Conservation (phyloP, 1,139 yeast species). For the Sugiyamaella grinbergsii region DNA sequence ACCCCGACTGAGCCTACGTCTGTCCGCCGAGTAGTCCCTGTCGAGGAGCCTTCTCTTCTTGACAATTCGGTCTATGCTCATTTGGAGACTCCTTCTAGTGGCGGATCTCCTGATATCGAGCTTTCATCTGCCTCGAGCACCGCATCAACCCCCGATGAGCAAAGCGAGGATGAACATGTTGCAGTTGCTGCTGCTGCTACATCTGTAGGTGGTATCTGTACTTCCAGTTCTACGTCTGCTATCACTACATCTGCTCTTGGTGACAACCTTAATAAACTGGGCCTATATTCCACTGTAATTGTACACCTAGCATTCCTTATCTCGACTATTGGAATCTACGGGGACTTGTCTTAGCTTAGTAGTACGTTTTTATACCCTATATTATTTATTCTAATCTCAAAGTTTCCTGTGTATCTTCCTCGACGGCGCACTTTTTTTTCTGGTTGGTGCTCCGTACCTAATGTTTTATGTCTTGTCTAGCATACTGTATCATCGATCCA, state of each 20-base stretch:
- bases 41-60: conserved; percentile 31
- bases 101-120: conserved; percentile 16
- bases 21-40: conserved; percentile 1
- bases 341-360: conserved; percentile 31
- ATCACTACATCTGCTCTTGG: conserved; percentile 10
- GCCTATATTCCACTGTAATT: conserved; percentile 27
- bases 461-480: too few species aligned
- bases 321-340: conserved; percentile 38
- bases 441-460: too few species aligned
- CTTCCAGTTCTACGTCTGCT: background rate
- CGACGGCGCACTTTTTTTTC: too few species aligned
- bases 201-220: too few species aligned
- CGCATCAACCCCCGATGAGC: conserved; percentile 8
- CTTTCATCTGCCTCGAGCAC: conserved; percentile 12
- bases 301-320: conserved; percentile 33
- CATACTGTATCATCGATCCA: too few species aligned
- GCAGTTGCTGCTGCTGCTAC: background rate
- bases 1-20: too few species aligned
- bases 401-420: too few species aligned
- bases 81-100: conserved; percentile 21
- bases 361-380: background rate
- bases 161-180: conserved; percentile 5
- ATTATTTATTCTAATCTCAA: conserved; percentile 12
- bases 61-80: conserved; percentile 35
- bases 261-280: conserved; percentile 9